Percentiles rank a stretch among this genome's conserved stretches.
These are phyloP conservation scores for Phyllosticta citriasiana DNA, from an alignment of 2,329 filamentous ascomycete species.

Conservation along the genomic window DNA sequence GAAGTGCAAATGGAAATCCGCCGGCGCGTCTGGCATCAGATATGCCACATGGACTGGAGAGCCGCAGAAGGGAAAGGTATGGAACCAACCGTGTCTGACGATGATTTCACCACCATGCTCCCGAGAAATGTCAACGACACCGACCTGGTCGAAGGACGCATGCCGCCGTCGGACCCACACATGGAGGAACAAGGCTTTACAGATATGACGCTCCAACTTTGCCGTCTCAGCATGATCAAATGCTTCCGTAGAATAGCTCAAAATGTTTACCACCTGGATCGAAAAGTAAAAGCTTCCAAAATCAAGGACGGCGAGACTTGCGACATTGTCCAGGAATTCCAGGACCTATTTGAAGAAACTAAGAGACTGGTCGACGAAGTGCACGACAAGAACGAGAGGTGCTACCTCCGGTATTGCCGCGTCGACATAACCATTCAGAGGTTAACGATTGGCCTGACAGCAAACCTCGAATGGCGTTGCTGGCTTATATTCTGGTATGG, in stretches of 20 bases:
- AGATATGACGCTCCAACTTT: slow-evolving; percentile 26
- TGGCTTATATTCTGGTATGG: slow-evolving; percentile 30
- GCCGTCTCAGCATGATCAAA: slow-evolving; percentile 25
- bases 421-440: slow-evolving; percentile 24
- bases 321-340: slow-evolving; percentile 24
- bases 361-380: slow-evolving; percentile 27
- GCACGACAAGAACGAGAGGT: slow-evolving; percentile 23
- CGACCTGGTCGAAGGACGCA: slow-evolving; percentile 25
- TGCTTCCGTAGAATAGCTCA: slow-evolving; percentile 26
- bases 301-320: background rate
- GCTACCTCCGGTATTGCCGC: slow-evolving; percentile 23
- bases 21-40: slow-evolving; percentile 28
- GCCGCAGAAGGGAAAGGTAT: slow-evolving; percentile 30
- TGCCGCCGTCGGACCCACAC: slow-evolving; percentile 22
- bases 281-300: slow-evolving; percentile 17
- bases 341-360: slow-evolving; percentile 25
- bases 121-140: slow-evolving; percentile 30
- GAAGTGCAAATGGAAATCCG: slow-evolving; percentile 27
- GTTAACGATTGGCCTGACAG: slow-evolving; percentile 21
- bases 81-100: slow-evolving; percentile 27
- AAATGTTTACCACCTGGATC: slow-evolving; percentile 27
- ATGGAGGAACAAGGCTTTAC: slow-evolving; percentile 23
- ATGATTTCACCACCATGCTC: slow-evolving; percentile 28
- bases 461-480: slow-evolving; percentile 27
- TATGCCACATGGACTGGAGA: slow-evolving; percentile 28